Conservation (phyloP, 2,329 filamentous ascomycete species). For the Alternaria tenuissima region DNA sequence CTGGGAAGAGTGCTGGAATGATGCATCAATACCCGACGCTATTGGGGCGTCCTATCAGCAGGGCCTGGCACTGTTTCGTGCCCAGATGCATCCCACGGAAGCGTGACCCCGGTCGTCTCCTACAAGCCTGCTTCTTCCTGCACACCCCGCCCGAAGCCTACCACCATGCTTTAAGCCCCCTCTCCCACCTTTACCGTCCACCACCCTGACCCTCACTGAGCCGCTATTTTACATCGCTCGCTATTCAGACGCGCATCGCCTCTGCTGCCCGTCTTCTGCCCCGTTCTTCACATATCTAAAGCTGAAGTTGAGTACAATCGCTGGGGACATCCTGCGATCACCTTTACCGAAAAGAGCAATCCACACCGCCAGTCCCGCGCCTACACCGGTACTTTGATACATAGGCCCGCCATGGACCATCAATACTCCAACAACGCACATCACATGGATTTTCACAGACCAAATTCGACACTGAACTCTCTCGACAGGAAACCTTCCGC, state of each 20-base stretch:
- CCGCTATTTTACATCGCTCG: conserved; percentile 18
- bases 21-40: conserved; percentile 47
- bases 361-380: conserved; percentile 51
- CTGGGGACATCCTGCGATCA: conserved; percentile 26
- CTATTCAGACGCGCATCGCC: conserved; percentile 16
- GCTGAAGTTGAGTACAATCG: conserved; percentile 22
- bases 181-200: conserved; percentile 32
- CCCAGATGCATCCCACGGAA: conserved; percentile 36
- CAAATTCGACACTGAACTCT: conserved; percentile 45
- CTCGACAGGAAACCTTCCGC: conserved; percentile 50
- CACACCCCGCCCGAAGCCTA: conserved; percentile 22
- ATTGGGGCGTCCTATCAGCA: conserved; percentile 45
- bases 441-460: conserved; percentile 51
- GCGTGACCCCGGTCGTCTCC: conserved; percentile 8
- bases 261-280: conserved; percentile 18
- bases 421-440: conserved; percentile 30
- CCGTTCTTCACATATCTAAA: neutral
- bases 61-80: conserved; percentile 26
- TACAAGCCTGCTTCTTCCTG: conserved; percentile 20
- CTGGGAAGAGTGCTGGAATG: conserved; percentile 23
- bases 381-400: conserved; percentile 53
- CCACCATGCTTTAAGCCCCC: conserved; percentile 32
- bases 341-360: conserved; percentile 46
- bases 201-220: conserved; percentile 24
- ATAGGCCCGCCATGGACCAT: conserved; percentile 52